A percentile compares a stretch with the other conserved stretches of the same genome.
phyloP scores from a whole-genome alignment of 164 flowering plant species.

The Magnolia sinica region DNA sequence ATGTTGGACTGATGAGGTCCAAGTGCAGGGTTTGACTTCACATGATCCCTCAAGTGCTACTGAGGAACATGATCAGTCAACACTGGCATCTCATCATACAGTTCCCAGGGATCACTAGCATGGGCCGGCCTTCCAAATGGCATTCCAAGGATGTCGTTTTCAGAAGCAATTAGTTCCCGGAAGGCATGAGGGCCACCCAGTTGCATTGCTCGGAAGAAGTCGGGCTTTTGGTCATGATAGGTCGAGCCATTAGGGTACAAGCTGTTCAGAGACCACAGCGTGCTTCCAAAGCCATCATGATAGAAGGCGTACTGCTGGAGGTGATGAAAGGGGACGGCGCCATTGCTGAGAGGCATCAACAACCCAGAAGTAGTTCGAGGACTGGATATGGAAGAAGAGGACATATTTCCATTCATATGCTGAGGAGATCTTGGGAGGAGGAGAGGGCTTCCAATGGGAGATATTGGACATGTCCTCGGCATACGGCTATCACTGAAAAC shows the following conservation, averaged over 20 bases:
- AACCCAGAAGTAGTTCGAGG: slow-evolving; percentile 76
- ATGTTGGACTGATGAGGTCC: slow-evolving; percentile 42
- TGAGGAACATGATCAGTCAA: slow-evolving; percentile 72
- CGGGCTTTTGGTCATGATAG: slow-evolving; percentile 52
- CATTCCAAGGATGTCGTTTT: slow-evolving; percentile 44
- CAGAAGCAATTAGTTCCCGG: slow-evolving; percentile 42
- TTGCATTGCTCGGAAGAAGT: slow-evolving; percentile 55
- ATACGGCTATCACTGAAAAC: slow-evolving; percentile 51
- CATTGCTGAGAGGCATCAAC: slow-evolving; percentile 77
- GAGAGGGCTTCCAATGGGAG: slow-evolving; percentile 86
- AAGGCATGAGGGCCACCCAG: slow-evolving; percentile 49
- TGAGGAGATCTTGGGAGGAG: slow-evolving; percentile 66
- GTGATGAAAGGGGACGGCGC: slow-evolving; percentile 66
- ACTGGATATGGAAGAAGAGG: slow-evolving; percentile 83
- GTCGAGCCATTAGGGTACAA: slow-evolving; percentile 34
- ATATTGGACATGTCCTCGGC: slow-evolving; percentile 76
- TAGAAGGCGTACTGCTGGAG: slow-evolving; percentile 42
- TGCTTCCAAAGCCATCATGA: slow-evolving; percentile 53
- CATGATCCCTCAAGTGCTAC: slow-evolving; percentile 64
- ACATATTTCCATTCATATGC: slow-evolving; percentile 66
- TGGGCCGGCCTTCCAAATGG: slow-evolving; percentile 46
- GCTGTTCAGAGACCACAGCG: slow-evolving; percentile 42
- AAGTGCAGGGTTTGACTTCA: slow-evolving; percentile 41
- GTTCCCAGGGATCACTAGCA: slow-evolving; percentile 30
- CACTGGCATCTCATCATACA: slow-evolving; percentile 56